Conservation (phyloP, 495 filamentous ascomycete genomes). For the Aspergillus ostianus region DNA sequence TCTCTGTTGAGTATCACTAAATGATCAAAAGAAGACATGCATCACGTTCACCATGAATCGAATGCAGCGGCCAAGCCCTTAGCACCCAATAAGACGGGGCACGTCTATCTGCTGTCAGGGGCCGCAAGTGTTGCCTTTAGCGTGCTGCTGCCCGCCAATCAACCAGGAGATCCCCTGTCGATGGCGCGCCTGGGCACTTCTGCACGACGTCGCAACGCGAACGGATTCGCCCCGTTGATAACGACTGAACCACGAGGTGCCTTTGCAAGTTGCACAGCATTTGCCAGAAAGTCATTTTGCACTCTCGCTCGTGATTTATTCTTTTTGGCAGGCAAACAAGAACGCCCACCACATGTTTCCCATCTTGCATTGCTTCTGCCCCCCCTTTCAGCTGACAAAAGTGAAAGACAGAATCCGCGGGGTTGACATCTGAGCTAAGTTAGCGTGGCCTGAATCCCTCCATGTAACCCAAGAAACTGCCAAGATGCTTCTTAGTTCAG, state of each 20-base stretch:
- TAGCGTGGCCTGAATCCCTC: not conserved
- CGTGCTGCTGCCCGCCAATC: not conserved
- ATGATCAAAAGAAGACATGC: not conserved
- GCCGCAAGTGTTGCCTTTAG: not conserved
- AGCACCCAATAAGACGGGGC: not conserved
- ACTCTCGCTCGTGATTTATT: not conserved
- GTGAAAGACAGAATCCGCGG: not conserved
- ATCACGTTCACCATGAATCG: not conserved
- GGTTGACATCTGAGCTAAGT: not conserved
- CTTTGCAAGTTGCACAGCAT: not conserved
- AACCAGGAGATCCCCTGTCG: not conserved
- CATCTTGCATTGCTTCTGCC: not conserved
- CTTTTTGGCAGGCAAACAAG: not conserved
- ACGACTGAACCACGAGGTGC: not conserved
- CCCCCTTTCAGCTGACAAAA: not conserved
- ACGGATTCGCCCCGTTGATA: not conserved
- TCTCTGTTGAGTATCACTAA: too few species aligned
- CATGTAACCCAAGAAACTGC: slow-evolving; percentile 3
- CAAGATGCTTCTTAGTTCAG: not conserved
- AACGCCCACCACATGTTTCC: not conserved
- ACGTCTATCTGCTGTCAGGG: not conserved
- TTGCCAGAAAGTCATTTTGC: not conserved
- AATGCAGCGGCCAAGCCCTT: not conserved
- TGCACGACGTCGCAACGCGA: not conserved
- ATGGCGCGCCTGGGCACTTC: too few species aligned